Conservation (phyloP, 1,139 yeast species). For the Kazachstania sp. region DNA sequence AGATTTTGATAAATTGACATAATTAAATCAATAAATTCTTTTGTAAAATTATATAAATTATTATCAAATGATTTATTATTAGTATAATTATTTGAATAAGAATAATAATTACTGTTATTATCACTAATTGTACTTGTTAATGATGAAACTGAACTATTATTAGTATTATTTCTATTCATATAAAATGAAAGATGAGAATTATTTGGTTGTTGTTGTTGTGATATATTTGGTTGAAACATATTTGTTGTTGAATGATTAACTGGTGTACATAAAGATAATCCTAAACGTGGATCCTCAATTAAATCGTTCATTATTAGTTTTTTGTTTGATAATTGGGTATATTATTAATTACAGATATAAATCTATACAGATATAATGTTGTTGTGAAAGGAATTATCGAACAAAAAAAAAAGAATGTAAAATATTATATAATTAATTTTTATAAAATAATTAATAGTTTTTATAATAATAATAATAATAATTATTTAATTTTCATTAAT, state of each 20-base stretch:
- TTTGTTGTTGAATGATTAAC: background rate
- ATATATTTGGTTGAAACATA: background rate
- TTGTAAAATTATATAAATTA: conserved; percentile 13
- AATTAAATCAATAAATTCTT: conserved; percentile 21
- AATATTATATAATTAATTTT: no score
- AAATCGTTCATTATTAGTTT: background rate
- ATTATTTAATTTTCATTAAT: no score
- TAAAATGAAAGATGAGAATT: background rate
- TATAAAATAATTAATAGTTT: no score
- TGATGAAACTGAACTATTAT: conserved; percentile 20
- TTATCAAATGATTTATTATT: conserved; percentile 6
- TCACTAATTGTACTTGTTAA: conserved; percentile 26
- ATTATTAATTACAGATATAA: no score
- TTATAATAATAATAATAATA: no score
- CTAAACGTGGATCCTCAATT: conserved; percentile 3
- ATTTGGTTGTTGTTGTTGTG: no score
- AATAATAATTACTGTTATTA: conserved; percentile 7
- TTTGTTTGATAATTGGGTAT: no score
- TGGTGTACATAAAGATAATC: conserved; percentile 3
- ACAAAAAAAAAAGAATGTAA: no score
- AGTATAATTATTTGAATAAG: conserved; percentile 5
- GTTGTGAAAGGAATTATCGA: no score
- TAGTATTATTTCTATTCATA: conserved; percentile 6
- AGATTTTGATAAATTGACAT: conserved; percentile 25
- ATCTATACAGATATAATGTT: no score